A percentile compares a stretch with the other conserved stretches of the same genome.
phyloP scores from a whole-genome alignment of 768 basidiomycete species.

The Suillus americanus region DNA sequence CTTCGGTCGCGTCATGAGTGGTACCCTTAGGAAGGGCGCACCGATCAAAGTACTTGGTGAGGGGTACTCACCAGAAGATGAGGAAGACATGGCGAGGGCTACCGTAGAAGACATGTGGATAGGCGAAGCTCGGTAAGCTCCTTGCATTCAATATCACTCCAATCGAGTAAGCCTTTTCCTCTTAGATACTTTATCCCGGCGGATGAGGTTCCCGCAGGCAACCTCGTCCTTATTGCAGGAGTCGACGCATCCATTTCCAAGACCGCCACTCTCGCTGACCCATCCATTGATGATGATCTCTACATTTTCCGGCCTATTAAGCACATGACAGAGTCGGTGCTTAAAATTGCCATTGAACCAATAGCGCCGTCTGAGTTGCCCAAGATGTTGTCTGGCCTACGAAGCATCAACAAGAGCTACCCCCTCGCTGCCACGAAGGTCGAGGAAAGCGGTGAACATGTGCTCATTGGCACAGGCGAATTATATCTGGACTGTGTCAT shows the following conservation, averaged over 20 bases:
- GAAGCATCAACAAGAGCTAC: slow-evolving; percentile 98
- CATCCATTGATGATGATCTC: slow-evolving; percentile 79
- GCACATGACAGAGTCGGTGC: slow-evolving; percentile 94
- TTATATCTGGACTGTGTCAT: slow-evolving; percentile 95
- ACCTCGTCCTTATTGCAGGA: slow-evolving; percentile 89
- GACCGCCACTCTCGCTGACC: slow-evolving; percentile 82
- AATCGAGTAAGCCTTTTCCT: not conserved
- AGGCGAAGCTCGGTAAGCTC: slow-evolving; percentile 77
- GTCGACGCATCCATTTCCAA: slow-evolving; percentile 95
- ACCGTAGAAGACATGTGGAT: slow-evolving; percentile 89
- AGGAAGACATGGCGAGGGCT: slow-evolving; percentile 94
- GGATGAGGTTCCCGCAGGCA: slow-evolving; percentile 88
- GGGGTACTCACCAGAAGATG: slow-evolving; percentile 97
- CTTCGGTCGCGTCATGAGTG: slow-evolving; percentile 92
- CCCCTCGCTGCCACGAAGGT: slow-evolving; percentile 94
- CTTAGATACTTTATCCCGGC: slow-evolving; percentile 86
- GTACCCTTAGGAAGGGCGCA: slow-evolving; percentile 81
- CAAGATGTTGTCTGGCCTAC: slow-evolving; percentile 96
- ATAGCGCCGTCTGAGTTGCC: slow-evolving; percentile 97
- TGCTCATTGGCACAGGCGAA: slow-evolving; percentile 95
- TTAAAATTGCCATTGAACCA: slow-evolving; percentile 98
- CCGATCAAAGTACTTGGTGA: slow-evolving; percentile 96
- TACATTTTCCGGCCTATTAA: slow-evolving; percentile 96
- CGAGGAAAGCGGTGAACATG: slow-evolving; percentile 97
- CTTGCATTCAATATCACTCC: not conserved